phyloP scores from a whole-genome alignment of 257 asterid genomes.

The Solanum tarapatanum region DNA sequence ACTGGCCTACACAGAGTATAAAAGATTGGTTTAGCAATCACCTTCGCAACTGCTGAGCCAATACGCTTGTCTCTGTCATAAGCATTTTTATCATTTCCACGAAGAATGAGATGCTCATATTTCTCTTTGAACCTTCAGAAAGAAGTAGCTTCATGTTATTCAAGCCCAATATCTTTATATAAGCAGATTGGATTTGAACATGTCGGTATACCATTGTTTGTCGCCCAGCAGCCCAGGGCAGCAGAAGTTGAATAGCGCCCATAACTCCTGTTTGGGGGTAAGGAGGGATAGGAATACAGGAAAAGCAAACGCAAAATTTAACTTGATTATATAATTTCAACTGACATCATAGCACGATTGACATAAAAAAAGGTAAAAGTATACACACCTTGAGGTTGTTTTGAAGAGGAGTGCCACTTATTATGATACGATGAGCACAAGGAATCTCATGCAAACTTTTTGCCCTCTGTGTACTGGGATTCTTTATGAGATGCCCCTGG shows the following conservation, averaged over 20 bases:
- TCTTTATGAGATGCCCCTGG: slow-evolving; percentile 94
- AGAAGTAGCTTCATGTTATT: not conserved
- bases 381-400: slow-evolving; percentile 77
- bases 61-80: slow-evolving; percentile 79
- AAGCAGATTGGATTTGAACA: not conserved
- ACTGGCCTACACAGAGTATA: not conserved
- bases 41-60: slow-evolving; percentile 92
- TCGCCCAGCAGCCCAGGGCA: slow-evolving; percentile 91
- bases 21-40: slow-evolving; percentile 7
- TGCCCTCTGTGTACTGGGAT: slow-evolving; percentile 97
- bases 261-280: slow-evolving; percentile 48
- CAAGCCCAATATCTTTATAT: not conserved
- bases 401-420: slow-evolving; percentile 97
- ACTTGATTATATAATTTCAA: not conserved
- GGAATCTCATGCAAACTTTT: slow-evolving; percentile 90
- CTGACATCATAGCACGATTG: not conserved
- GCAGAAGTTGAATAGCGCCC: slow-evolving; percentile 89
- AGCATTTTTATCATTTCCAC: slow-evolving; percentile 89
- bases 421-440: slow-evolving; percentile 70
- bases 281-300: not conserved
- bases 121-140: slow-evolving; percentile 68
- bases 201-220: slow-evolving; percentile 52
- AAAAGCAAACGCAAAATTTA: not conserved
- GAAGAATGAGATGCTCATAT: slow-evolving; percentile 61
- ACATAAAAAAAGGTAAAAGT: not conserved